Conservation (phyloP, 2,329 filamentous ascomycete species). For the Aspergillus brasiliensis region DNA sequence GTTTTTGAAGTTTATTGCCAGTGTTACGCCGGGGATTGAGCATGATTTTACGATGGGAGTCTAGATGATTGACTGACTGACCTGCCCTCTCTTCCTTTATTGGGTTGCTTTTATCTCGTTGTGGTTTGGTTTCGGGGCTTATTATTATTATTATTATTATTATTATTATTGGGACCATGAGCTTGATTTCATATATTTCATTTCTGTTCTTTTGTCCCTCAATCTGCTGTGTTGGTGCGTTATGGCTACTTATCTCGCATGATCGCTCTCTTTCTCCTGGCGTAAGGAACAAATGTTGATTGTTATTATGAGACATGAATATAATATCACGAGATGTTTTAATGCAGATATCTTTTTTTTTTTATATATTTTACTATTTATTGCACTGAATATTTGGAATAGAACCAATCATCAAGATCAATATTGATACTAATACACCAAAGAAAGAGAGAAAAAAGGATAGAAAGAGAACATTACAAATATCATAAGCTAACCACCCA, state of each 20-base stretch:
- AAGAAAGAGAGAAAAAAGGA: too few species aligned
- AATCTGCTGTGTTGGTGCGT: background rate
- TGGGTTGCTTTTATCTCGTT: conserved; percentile 1
- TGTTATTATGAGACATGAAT: background rate
- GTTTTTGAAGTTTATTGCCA: conserved; percentile 71
- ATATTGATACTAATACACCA: too few species aligned
- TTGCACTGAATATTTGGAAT: too few species aligned
- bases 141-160: too few species aligned
- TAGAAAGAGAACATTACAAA: too few species aligned
- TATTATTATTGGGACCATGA: background rate
- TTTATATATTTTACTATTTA: background rate
- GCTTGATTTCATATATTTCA: background rate
- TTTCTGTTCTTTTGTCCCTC: background rate
- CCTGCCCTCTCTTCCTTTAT: background rate
- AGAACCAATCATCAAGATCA: too few species aligned
- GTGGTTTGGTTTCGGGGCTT: background rate
- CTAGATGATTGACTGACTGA: conserved; percentile 44
- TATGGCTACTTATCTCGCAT: background rate
- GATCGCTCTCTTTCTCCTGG: background rate
- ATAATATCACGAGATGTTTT: background rate
- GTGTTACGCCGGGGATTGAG: conserved; percentile 94
- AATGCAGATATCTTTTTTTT: background rate
- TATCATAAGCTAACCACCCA: background rate
- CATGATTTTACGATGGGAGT: conserved; percentile 98
- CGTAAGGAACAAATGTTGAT: background rate